Evolutionary conservation across 192 early-diverging fungal species (phyloP).

Genomic region (Coemansia sp.): DNA sequence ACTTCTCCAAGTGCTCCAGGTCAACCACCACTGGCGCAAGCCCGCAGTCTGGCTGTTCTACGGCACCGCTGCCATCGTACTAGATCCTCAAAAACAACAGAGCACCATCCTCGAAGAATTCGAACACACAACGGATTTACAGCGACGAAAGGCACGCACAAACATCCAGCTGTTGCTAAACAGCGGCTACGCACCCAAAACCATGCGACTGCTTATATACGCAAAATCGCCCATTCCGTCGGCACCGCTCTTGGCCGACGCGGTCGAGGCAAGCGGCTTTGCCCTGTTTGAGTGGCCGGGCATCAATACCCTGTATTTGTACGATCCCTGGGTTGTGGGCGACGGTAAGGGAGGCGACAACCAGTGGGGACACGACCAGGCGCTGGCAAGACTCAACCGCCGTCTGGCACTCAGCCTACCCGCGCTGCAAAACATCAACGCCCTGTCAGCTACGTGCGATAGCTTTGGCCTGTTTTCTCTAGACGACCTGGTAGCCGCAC

Average conservation of each 20-base stretch:
- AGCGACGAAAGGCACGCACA: not conserved
- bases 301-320: constrained; percentile 25
- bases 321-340: constrained; percentile 9
- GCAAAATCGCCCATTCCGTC: not conserved
- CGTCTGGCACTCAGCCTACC: constrained; percentile 18
- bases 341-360: too few relatives aligned
- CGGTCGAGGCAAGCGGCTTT: constrained; percentile 12
- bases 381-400: constrained; percentile 15
- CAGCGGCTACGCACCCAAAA: constrained; percentile 43
- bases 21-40: constrained; percentile 26
- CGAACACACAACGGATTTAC: constrained; percentile 4
- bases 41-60: constrained; percentile 37
- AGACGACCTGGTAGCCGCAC: constrained; percentile 31
- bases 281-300: constrained; percentile 24
- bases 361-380: constrained; percentile 16
- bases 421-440: constrained; percentile 6
- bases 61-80: constrained; percentile 15
- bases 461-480: constrained; percentile 40
- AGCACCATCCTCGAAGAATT: not conserved
- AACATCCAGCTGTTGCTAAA: constrained; percentile 29
- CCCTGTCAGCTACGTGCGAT: constrained; percentile 25
- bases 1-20: constrained; percentile 8
- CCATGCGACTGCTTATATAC: constrained; percentile 11
- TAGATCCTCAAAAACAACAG: not conserved
- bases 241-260: not conserved